These are phyloP conservation scores for Russula sp. DNA, from an alignment of 768 basidiomycete genomes.

Conservation along the genomic window DNA sequence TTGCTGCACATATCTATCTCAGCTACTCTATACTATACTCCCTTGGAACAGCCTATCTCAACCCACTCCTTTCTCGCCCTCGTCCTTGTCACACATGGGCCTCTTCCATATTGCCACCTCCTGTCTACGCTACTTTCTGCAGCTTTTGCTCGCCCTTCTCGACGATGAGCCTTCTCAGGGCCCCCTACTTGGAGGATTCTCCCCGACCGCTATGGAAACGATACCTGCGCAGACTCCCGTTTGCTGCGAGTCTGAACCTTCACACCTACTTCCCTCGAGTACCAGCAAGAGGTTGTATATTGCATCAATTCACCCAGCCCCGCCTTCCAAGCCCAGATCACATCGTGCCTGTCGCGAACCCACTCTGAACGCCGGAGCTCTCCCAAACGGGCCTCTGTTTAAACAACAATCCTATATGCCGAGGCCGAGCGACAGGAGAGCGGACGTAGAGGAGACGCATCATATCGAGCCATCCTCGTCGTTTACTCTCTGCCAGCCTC, in stretches of 20 bases:
- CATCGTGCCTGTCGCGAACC: not conserved
- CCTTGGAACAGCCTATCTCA: constrained; percentile 13
- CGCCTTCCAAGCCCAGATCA: not conserved
- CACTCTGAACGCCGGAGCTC: not conserved
- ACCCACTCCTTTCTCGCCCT: not conserved
- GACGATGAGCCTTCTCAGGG: constrained; percentile 19
- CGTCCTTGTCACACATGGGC: constrained; percentile 6
- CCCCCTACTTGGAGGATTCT: constrained; percentile 16
- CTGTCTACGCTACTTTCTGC: constrained; percentile 20
- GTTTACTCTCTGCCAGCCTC: constrained; percentile 9
- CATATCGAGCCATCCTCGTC: constrained; percentile 15
- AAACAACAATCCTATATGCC: not conserved
- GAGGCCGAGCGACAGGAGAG: not conserved
- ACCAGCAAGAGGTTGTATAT: not conserved
- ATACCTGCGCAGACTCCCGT: not conserved
- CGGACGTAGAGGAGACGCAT: not conserved
- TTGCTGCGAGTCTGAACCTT: not conserved
- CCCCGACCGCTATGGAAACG: constrained; percentile 13
- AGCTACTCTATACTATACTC: no score
- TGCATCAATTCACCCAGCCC: not conserved
- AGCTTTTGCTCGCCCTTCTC: constrained; percentile 19
- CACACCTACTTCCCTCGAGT: not conserved
- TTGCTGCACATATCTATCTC: not conserved
- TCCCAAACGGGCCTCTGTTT: not conserved
- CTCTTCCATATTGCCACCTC: constrained; percentile 17